Conservation (phyloP, 495 filamentous ascomycete species). For the Talaromyces stipitatus region DNA sequence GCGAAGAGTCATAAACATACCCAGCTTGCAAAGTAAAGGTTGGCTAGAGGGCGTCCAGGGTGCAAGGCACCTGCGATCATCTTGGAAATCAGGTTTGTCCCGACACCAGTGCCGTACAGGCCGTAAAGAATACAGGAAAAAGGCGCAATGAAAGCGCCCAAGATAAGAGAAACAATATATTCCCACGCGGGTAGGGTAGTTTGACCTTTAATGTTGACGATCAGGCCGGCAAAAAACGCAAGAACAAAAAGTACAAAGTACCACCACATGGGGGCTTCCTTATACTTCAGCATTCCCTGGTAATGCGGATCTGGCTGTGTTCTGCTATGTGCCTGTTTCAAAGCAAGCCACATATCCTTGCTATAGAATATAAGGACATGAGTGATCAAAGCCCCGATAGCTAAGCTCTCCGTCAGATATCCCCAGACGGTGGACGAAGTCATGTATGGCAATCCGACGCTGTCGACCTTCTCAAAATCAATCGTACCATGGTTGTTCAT, state of each 20-base stretch:
- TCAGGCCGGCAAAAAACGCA: constrained; percentile 36
- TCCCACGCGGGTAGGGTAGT: constrained; percentile 45
- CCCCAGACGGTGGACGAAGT: constrained; percentile 13
- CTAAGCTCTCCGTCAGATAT: constrained; percentile 20
- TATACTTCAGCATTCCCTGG: constrained; percentile 30
- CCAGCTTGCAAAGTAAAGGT: constrained; percentile 34
- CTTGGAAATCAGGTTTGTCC: constrained; percentile 25
- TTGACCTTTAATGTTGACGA: constrained; percentile 27
- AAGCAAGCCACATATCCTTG: constrained; percentile 23
- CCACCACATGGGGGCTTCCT: constrained; percentile 41
- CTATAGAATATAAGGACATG: constrained; percentile 30
- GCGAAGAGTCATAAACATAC: constrained; percentile 1
- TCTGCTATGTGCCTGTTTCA: constrained; percentile 18
- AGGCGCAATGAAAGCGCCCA: constrained; percentile 22
- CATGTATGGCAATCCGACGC: constrained; percentile 19
- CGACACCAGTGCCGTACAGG: constrained; percentile 29
- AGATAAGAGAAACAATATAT: constrained; percentile 34
- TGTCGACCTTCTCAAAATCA: constrained; percentile 17
- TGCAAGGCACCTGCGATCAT: constrained; percentile 30
- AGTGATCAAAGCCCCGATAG: constrained; percentile 25
- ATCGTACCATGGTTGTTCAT: constrained; percentile 25
- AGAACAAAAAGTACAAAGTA: constrained; percentile 29
- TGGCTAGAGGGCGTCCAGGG: constrained; percentile 26
- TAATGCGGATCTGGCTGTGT: constrained; percentile 32
- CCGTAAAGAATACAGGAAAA: constrained; percentile 29